A percentile compares a stretch with the other conserved stretches of the same genome.
phyloP scores from a whole-genome alignment of 768 basidiomycete genomes.

The Macrolepiota fuliginosa region DNA sequence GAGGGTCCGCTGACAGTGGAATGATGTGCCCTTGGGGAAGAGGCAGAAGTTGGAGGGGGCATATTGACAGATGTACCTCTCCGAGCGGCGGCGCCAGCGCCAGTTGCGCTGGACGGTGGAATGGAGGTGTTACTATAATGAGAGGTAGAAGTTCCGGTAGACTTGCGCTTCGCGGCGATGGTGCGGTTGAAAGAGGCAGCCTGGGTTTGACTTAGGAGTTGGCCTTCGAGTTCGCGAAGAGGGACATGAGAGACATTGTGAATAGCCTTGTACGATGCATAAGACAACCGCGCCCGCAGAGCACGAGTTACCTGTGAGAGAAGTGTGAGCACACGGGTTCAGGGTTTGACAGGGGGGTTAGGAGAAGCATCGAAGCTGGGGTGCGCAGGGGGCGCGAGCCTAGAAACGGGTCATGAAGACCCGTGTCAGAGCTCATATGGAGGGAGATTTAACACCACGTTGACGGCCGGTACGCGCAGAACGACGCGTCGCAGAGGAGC shows the following conservation, averaged over 20 bases:
- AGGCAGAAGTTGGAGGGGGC: slow-evolving; percentile 39
- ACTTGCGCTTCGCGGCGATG: slow-evolving; percentile 59
- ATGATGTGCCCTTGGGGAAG: slow-evolving; percentile 44
- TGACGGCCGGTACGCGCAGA: slow-evolving; percentile 14
- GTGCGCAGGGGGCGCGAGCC: slow-evolving; percentile 6
- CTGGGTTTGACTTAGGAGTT: slow-evolving; percentile 42
- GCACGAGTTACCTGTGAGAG: slow-evolving; percentile 69
- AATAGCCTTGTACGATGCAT: slow-evolving; percentile 82
- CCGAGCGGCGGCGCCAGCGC: slow-evolving; percentile 25
- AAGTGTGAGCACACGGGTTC: slow-evolving; percentile 31
- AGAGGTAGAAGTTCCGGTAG: slow-evolving; percentile 40
- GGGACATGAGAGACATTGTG: slow-evolving; percentile 67
- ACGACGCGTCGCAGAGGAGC: slow-evolving; percentile 49
- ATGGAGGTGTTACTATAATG: slow-evolving; percentile 54
- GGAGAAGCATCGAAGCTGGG: slow-evolving; percentile 10
- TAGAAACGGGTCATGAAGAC: slow-evolving; percentile 14
- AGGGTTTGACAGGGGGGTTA: slow-evolving; percentile 27
- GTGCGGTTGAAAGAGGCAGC: slow-evolving; percentile 45
- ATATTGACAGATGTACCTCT: slow-evolving; percentile 43
- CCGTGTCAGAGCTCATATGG: slow-evolving; percentile 15
- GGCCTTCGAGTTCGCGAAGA: slow-evolving; percentile 71
- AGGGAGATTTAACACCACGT: slow-evolving; percentile 23
- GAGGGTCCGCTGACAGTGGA: slow-evolving; percentile 31
- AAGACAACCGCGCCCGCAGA: slow-evolving; percentile 75
- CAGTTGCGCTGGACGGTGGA: slow-evolving; percentile 29